A percentile compares a stretch with the other conserved stretches of the same genome.
Conservation (phyloP, 768 basidiomycete genomes). For the Suillus americanus region DNA sequence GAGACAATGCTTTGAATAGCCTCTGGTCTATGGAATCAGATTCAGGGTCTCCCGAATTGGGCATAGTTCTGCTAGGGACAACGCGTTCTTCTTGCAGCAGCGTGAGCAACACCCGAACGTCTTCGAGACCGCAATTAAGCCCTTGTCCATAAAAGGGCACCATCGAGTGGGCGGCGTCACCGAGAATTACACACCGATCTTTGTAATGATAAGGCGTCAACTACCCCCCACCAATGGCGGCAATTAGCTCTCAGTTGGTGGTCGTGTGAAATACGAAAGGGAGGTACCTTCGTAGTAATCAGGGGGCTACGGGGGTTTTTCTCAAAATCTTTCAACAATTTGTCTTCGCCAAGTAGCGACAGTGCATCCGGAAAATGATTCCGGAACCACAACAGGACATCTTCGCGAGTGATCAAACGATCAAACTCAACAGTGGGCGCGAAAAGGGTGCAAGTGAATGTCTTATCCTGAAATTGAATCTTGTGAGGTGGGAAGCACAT, state of each 20-base stretch:
- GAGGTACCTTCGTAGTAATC: conserved; percentile 86
- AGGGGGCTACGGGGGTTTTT: conserved; percentile 86
- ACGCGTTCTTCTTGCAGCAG: conserved; percentile 74
- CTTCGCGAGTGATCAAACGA: conserved; percentile 56
- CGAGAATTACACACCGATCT: conserved; percentile 84
- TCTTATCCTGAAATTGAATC: conserved; percentile 69
- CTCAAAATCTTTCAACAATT: conserved; percentile 73
- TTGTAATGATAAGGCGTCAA: conserved; percentile 87
- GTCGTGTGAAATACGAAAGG: conserved; percentile 20
- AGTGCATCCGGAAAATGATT: conserved; percentile 88
- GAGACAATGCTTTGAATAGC: conserved; percentile 64
- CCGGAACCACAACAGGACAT: conserved; percentile 73
- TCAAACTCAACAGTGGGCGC: conserved; percentile 79
- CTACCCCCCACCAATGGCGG: conserved; percentile 38
- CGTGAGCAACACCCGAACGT: conserved; percentile 85
- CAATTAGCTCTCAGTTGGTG: conserved; percentile 20
- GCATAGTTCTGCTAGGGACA: conserved; percentile 38
- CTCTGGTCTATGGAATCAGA: conserved; percentile 47
- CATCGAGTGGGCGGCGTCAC: conserved; percentile 97
- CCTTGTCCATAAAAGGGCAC: conserved; percentile 99
- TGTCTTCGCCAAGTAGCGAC: conserved; percentile 77
- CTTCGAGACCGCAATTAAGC: conserved; percentile 95
- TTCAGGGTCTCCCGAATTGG: conserved; percentile 23
- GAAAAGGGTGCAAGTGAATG: conserved; percentile 97
- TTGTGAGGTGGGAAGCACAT: conserved; percentile 25